A percentile compares a stretch with the other conserved stretches of the same genome.
Evolutionary conservation across 2,329 filamentous ascomycete species (phyloP).

Genomic region (Sordariomycetes sp.): DNA sequence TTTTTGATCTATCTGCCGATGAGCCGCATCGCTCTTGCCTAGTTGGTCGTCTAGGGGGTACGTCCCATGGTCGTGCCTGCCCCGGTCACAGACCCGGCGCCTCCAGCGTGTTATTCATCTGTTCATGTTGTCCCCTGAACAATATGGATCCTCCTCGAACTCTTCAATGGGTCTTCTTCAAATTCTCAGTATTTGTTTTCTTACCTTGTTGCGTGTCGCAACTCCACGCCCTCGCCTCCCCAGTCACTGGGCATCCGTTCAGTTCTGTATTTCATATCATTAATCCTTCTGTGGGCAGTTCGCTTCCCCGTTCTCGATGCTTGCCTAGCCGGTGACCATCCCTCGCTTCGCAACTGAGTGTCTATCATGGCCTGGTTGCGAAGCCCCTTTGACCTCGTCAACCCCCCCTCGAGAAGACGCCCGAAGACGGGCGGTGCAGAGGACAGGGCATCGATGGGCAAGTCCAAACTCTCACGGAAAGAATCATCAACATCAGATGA

Average conservation of each 20-base stretch:
- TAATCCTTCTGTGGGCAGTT: background rate
- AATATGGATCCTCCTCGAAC: background rate
- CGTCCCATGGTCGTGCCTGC: background rate
- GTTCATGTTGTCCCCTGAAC: background rate
- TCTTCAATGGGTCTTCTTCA: background rate
- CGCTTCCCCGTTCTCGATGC: background rate
- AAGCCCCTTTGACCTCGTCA: background rate
- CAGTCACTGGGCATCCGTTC: background rate
- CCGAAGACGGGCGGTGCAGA: background rate
- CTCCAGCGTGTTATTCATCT: background rate
- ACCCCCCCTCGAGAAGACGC: background rate
- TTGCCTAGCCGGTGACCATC: background rate
- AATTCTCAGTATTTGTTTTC: background rate
- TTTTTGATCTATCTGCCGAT: background rate
- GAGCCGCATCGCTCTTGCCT: background rate
- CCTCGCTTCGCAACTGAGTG: background rate
- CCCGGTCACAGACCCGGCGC: background rate
- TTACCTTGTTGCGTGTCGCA: no score
- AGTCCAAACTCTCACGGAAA: background rate
- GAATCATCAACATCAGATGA: background rate
- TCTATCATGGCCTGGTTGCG: conserved; percentile 2
- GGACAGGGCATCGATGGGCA: background rate
- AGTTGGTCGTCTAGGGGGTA: background rate
- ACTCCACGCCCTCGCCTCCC: background rate
- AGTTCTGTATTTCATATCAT: background rate